phyloP scores from a whole-genome alignment of 2,329 filamentous ascomycete species.

The Thielaviopsis populi region DNA sequence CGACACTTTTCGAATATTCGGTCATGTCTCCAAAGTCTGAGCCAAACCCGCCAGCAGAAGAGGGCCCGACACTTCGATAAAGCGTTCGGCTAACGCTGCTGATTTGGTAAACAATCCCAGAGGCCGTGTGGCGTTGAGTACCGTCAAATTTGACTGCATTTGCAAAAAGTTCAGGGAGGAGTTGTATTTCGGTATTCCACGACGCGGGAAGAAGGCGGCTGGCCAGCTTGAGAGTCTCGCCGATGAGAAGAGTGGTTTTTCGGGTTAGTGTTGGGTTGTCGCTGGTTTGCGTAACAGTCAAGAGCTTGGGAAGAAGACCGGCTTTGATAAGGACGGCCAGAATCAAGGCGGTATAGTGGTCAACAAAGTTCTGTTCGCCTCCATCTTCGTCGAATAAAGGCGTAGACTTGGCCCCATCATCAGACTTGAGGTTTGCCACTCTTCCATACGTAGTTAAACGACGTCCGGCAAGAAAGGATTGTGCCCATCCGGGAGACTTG shows the following conservation, averaged over 20 bases:
- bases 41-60: slow-evolving; percentile 1
- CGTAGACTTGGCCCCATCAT: slow-evolving; percentile 32
- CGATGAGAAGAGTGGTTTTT: slow-evolving; percentile 79
- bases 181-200: slow-evolving; percentile 73
- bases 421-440: slow-evolving; percentile 65
- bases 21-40: slow-evolving; percentile 34
- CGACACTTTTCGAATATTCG: slow-evolving; percentile 31
- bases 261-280: slow-evolving; percentile 59
- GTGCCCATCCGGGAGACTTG: slow-evolving; percentile 88
- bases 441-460: slow-evolving; percentile 92
- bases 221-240: slow-evolving; percentile 79
- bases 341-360: slow-evolving; percentile 84
- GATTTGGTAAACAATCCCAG: slow-evolving; percentile 89
- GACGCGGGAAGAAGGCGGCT: slow-evolving; percentile 68
- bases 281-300: slow-evolving; percentile 52
- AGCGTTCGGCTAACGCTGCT: slow-evolving; percentile 92
- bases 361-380: slow-evolving; percentile 69
- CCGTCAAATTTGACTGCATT: slow-evolving; percentile 57
- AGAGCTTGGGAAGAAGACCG: slow-evolving; percentile 49
- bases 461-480: slow-evolving; percentile 82
- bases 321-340: slow-evolving; percentile 73
- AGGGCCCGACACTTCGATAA: slow-evolving; percentile 49
- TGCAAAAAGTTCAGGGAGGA: slow-evolving; percentile 72
- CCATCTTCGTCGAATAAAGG: slow-evolving; percentile 48
- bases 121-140: slow-evolving; percentile 63